A percentile compares a stretch with the other conserved stretches of the same genome.
phyloP scores from a whole-genome alignment of 345 rosid genomes.

The Citrus maxima region DNA sequence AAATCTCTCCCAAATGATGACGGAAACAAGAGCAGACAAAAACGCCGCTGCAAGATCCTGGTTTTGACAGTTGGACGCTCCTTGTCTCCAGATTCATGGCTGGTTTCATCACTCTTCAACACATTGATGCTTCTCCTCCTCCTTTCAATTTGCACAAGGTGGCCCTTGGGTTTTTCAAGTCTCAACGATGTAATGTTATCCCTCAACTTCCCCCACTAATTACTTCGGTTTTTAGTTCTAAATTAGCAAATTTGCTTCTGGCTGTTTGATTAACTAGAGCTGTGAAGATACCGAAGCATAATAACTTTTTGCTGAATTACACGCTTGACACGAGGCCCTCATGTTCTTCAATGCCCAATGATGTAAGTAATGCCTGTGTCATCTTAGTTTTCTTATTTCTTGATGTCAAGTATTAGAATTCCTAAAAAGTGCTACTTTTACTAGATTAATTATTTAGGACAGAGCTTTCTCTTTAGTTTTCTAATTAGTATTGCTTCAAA shows the following conservation, averaged over 20 bases:
- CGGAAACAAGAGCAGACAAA: conserved; percentile 72
- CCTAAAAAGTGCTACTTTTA: too few species aligned
- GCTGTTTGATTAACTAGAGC: neutral
- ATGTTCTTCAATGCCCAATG: conserved; percentile 96
- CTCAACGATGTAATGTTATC: conserved; percentile 57
- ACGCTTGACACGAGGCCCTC: conserved; percentile 84
- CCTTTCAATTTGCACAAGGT: conserved; percentile 68
- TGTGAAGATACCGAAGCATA: neutral
- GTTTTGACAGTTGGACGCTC: conserved; percentile 81
- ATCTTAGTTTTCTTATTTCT: neutral
- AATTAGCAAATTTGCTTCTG: neutral
- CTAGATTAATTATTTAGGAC: too few species aligned
- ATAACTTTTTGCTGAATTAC: conserved; percentile 34
- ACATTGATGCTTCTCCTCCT: conserved; percentile 51
- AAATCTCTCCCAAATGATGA: conserved; percentile 95
- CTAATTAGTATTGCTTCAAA: too few species aligned
- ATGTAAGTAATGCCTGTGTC: conserved; percentile 33
- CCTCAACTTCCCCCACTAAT: too few species aligned
- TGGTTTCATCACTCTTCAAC: conserved; percentile 69
- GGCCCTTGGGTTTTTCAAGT: conserved; percentile 87
- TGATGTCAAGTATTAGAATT: too few species aligned
- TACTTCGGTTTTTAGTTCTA: neutral
- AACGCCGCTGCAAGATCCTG: conserved; percentile 76
- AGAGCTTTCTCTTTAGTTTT: too few species aligned
- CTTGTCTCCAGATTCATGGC: conserved; percentile 53